Base-by-base conservation (phyloP, 2,329 filamentous ascomycete genomes). In the Cladosporium sp. region DNA sequence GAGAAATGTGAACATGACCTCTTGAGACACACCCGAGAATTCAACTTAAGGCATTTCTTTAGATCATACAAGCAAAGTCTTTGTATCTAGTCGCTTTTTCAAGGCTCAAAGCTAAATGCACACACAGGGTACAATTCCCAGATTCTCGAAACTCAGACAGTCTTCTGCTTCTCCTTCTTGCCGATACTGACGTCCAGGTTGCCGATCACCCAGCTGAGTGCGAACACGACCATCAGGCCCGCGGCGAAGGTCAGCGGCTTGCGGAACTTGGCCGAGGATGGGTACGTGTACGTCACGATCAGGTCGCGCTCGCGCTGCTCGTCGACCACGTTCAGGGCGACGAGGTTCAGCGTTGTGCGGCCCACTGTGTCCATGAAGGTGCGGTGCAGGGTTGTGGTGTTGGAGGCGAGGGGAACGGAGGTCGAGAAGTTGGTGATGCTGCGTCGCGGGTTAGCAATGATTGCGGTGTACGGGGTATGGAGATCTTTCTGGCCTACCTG, bases 351-450 rank as follows among this genome's bases (percentile, higher is more conserved):
- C 0, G 85, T 81, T 0, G 92, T 95, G 58, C 93, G 87, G 56
- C 93, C 93, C 32, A 92, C 64, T 0, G 93, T 97, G 71, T 98
- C 93, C 74, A 98, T 86, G 72, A 90, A 98, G 0, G 91, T 96
- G 70, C 84, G 85, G 73, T 93, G 82, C n/a, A 85, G 72, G 58
- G 79, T 81, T 16, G 77, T 73, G n/a, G 74, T 71, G 56, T 82
- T 79, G 45, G 79, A 76, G 45, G 82, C 75, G 52, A 93, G 68
- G 1, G 91, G 90, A 32, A 95, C 77, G 4, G 81, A 80, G 49
- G 89, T 89, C 58, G 81, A 77, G 66, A 85, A 91, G 68, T 87
- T 83, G 62, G 95, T 80, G 59, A 93, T 90, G 57, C 90, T 93
- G 62, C 56, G 69, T 41, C 4, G 2, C 22, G 67, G 28, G 49